Evolutionary conservation across 495 filamentous ascomycete species (phyloP).

Genomic region (Podospora bellae-mahoneyi): DNA sequence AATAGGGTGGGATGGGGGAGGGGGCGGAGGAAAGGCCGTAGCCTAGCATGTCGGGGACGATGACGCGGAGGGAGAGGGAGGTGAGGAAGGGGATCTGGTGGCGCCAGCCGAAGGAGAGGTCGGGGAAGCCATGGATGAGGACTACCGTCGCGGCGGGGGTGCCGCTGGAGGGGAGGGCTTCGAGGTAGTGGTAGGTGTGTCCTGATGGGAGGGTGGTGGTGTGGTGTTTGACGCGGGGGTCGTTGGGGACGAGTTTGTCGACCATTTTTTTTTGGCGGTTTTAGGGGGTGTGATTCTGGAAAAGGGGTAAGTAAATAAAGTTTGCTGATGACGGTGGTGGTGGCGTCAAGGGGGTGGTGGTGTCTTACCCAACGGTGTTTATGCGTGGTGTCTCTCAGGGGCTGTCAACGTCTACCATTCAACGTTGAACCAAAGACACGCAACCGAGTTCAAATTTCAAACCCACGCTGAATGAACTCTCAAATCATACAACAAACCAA

Average conservation of each 20-base stretch:
- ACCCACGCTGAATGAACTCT: background rate
- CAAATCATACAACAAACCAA: background rate
- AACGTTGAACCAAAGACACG: background rate
- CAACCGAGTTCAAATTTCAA: background rate
- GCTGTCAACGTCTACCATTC: background rate
- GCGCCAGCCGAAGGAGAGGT: slow-evolving; percentile 73
- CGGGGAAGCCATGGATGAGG: slow-evolving; percentile 59
- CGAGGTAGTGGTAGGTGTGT: slow-evolving; percentile 66
- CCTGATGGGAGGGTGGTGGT: slow-evolving; percentile 49
- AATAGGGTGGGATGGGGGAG: slow-evolving; percentile 51
- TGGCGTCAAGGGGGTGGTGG: background rate
- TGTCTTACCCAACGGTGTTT: background rate
- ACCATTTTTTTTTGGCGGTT: slow-evolving; percentile 23
- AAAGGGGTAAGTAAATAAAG: background rate
- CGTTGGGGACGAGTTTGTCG: slow-evolving; percentile 61
- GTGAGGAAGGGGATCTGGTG: slow-evolving; percentile 73
- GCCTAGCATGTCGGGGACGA: slow-evolving; percentile 52
- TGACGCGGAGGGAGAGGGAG: slow-evolving; percentile 56
- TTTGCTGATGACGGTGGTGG: background rate
- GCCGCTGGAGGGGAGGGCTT: slow-evolving; percentile 44
- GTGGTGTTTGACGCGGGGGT: slow-evolving; percentile 61
- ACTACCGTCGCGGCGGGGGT: slow-evolving; percentile 59
- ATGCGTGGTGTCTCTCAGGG: background rate
- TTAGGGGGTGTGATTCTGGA: background rate
- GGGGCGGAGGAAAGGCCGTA: slow-evolving; percentile 67